phyloP scores from a whole-genome alignment of 345 rosid species.

The Syzygium aqueum region DNA sequence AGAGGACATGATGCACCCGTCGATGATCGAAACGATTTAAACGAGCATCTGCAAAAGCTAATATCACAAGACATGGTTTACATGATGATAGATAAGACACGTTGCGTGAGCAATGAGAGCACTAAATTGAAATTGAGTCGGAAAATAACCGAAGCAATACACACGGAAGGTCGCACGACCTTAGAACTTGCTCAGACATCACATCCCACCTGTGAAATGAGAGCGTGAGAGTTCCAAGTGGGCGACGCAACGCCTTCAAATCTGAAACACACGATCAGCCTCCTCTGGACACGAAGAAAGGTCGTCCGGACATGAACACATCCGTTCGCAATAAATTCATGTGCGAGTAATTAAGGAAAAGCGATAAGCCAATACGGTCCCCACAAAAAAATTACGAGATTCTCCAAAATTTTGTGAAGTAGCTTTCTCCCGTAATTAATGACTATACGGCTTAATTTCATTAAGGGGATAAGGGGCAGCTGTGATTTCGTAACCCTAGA shows the following conservation, averaged over 20 bases:
- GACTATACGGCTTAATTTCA: neutral
- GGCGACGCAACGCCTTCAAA: neutral
- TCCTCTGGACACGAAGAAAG: neutral
- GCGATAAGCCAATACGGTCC: neutral
- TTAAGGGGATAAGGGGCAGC: neutral
- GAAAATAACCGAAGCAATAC: neutral
- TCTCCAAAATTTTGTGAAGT: neutral
- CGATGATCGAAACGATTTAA: neutral
- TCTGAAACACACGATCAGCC: neutral
- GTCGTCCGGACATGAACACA: neutral
- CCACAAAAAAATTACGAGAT: neutral
- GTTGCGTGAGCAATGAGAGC: neutral
- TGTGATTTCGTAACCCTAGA: neutral
- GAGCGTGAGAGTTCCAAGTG: neutral
- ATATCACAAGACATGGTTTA: neutral
- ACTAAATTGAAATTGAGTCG: neutral
- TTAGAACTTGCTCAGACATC: neutral
- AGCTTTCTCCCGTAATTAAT: neutral
- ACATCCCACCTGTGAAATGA: neutral
- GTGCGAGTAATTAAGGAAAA: neutral
- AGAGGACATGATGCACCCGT: neutral
- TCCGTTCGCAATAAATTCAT: neutral
- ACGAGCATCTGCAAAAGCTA: neutral
- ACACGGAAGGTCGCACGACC: neutral
- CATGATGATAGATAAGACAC: neutral